Base-by-base conservation (phyloP, 129 eudicot genomes). In the sunflower (Helianthus annuus) region DNA sequence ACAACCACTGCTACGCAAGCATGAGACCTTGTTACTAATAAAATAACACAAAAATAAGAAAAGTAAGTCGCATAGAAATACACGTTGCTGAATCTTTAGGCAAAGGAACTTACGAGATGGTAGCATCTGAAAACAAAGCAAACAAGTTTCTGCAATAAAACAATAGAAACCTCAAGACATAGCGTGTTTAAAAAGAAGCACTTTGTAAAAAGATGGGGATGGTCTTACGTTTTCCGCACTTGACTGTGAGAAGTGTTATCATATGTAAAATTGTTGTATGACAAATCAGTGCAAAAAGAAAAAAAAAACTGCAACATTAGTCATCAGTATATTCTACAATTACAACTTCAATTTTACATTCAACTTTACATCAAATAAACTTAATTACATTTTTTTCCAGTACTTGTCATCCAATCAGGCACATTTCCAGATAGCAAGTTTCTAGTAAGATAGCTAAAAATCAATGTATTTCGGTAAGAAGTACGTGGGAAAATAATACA, bases 331-430 rank as follows among this genome's bases (percentile, higher is more conserved):
- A 22, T 56, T 36, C 15, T 45, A 54, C 73, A 32, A 68, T 44
- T 7, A 64, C 34, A 17, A 32, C 52, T n/a, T 54, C 32, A 54
- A 64, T 17, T 48, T 64, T 64, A 15, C 32, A 42, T 64, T 64
- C n/a, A 9, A 16, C 12, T 27, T 27, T 34, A 40, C 10, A 9
- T 19, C 51, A 45, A 24, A 64, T 10, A 48, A 19, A 63, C 88
- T n/a, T n/a, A n/a, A n/a, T 73, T 54, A 84, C 88, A 84, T 62
- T 4, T 75, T 15, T 68, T 66, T 74, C 40, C n/a, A n/a, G n/a
- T n/a, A n/a, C n/a, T n/a, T n/a, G n/a, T n/a, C n/a, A 81, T 76
- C 89, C 89, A 85, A 53, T 45, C 74, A 69, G 86, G 86, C 65
- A 85, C 77, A 12, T 45, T n/a, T 75, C 86, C 89, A 66, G 83